phyloP scores from a whole-genome alignment of 2,329 filamentous ascomycete species.

The Nothopassalora personata region DNA sequence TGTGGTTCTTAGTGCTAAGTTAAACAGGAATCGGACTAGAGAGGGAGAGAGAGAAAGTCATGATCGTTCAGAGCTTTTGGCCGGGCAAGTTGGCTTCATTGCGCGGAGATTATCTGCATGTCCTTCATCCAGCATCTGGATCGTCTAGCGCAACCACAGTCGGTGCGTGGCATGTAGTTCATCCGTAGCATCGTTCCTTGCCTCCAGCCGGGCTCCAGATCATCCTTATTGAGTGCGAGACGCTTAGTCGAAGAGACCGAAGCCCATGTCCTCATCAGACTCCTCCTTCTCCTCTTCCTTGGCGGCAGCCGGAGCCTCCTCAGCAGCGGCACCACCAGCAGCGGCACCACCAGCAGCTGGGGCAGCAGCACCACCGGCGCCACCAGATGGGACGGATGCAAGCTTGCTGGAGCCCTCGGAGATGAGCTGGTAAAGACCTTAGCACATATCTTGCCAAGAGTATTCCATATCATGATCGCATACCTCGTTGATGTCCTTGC shows the following conservation, averaged over 20 bases:
- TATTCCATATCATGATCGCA: slow-evolving; percentile 28
- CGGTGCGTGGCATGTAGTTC: not conserved
- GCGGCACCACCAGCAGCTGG: slow-evolving; percentile 64
- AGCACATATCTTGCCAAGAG: not conserved
- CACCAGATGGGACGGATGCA: slow-evolving; percentile 92
- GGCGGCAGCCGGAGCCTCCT: slow-evolving; percentile 48
- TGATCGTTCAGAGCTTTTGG: not conserved
- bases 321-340: slow-evolving; percentile 62
- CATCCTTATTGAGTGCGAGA: slow-evolving; percentile 16
- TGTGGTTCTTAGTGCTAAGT: no score
- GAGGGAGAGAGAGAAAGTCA: no score
- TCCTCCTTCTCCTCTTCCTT: slow-evolving; percentile 75
- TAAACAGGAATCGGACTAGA: no score
- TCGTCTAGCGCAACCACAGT: not conserved
- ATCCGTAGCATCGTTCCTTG: not conserved
- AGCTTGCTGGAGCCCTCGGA: slow-evolving; percentile 85
- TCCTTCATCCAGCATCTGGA: not conserved
- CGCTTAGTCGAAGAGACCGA: slow-evolving; percentile 62
- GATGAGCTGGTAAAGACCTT: slow-evolving; percentile 64
- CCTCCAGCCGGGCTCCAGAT: not conserved
- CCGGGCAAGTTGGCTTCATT: slow-evolving; percentile 2
- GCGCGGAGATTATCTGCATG: slow-evolving; percentile 1
- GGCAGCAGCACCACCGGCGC: slow-evolving; percentile 67
- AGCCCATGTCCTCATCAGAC: slow-evolving; percentile 73
- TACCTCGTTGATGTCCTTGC: slow-evolving; percentile 91